These are phyloP conservation scores for Ichthyophthirius multifiliis DNA, from an alignment of 169 alveolate genomes.

Conservation along the genomic window DNA sequence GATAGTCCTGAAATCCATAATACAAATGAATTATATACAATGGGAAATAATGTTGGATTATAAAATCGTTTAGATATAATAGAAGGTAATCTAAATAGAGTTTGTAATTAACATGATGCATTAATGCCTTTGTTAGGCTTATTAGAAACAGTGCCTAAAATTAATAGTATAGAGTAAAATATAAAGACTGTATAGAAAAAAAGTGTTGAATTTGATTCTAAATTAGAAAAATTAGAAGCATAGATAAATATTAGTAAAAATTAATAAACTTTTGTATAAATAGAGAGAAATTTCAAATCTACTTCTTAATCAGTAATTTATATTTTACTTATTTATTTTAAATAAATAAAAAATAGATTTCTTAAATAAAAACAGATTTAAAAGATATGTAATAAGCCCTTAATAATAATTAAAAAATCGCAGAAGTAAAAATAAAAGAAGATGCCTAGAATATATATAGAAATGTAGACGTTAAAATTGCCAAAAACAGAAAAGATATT, in stretches of 20 bases:
- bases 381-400: not conserved
- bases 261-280: not conserved
- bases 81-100: not conserved
- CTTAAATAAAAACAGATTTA: not conserved
- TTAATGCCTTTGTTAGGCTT: not conserved
- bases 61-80: not conserved
- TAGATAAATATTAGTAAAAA: not conserved
- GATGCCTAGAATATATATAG: conserved; percentile 2
- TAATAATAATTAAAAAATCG: not conserved
- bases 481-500: conserved; percentile 7
- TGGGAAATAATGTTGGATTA: not conserved
- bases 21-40: not conserved
- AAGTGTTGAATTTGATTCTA: not conserved
- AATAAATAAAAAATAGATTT: not conserved
- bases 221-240: not conserved
- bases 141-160: not conserved
- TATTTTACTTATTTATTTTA: not conserved
- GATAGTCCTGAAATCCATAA: not conserved
- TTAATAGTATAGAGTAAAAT: not conserved
- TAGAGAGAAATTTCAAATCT: conserved; percentile 1
- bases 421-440: not conserved
- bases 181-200: not conserved
- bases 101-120: conserved; percentile 8
- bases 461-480: conserved; percentile 5
- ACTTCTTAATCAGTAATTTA: not conserved